phyloP scores from a whole-genome alignment of 345 rosid species.

The Eucalyptus sp. region DNA sequence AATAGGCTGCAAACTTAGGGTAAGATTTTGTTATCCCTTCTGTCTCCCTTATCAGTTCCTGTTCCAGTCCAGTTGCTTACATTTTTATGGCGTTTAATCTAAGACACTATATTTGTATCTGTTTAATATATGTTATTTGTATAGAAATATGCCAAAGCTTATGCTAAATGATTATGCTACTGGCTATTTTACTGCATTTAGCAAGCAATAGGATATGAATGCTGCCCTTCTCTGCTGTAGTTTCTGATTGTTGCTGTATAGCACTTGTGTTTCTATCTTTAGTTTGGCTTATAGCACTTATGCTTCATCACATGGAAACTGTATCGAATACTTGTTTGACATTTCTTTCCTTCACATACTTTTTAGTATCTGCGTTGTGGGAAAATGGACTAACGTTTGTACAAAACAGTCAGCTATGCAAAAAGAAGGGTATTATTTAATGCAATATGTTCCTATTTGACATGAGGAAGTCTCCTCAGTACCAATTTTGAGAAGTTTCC shows the following conservation, averaged over 20 bases:
- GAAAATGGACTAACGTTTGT: neutral
- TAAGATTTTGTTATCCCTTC: slow-evolving; percentile 5
- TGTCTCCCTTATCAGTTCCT: neutral
- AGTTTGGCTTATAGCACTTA: neutral
- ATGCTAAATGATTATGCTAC: neutral
- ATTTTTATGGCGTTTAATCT: neutral
- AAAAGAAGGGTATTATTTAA: neutral
- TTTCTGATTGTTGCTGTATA: neutral
- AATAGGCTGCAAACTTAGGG: slow-evolving; percentile 89
- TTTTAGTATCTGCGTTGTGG: neutral
- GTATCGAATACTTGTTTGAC: neutral
- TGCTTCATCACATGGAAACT: neutral
- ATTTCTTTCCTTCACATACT: neutral
- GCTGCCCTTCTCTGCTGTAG: neutral
- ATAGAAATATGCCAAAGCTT: neutral
- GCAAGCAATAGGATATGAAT: neutral
- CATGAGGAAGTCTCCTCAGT: neutral
- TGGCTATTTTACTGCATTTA: neutral
- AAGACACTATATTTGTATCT: neutral
- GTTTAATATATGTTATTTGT: neutral
- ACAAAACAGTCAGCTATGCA: neutral
- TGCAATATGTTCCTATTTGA: neutral
- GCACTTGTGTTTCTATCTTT: neutral
- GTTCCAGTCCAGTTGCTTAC: neutral
- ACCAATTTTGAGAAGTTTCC: neutral